phyloP scores from a whole-genome alignment of 371 early-diverging fungal species.

The Lichtheimia ramosa region DNA sequence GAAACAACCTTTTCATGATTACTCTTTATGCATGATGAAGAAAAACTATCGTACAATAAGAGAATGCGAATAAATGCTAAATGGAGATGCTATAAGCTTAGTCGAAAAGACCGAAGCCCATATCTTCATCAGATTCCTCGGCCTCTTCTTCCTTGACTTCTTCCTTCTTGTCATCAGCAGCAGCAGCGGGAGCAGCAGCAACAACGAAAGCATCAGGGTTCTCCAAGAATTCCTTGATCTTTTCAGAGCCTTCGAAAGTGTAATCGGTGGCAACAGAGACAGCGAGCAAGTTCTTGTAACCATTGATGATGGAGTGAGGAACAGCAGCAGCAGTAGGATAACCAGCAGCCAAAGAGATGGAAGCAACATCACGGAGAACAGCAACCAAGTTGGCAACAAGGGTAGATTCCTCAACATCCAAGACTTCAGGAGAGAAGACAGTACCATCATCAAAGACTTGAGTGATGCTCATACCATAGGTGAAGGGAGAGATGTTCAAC shows the following conservation, averaged over 20 bases:
- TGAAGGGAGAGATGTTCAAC: constrained; percentile 99
- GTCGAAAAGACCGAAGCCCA: constrained; percentile 76
- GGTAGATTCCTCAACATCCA: constrained; percentile 91
- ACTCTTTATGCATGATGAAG: too few relatives aligned
- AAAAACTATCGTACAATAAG: too few relatives aligned
- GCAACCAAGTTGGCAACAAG: constrained; percentile 80
- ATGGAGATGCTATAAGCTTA: neutral
- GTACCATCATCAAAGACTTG: constrained; percentile 96
- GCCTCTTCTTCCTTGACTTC: constrained; percentile 56
- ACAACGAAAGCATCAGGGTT: constrained; percentile 87
- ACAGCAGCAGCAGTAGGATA: constrained; percentile 97
- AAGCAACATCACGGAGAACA: constrained; percentile 88
- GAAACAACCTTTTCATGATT: too few relatives aligned
- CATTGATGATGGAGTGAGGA: constrained; percentile 96
- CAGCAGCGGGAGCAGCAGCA: constrained; percentile 61
- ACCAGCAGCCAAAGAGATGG: constrained; percentile 92
- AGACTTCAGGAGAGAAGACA: constrained; percentile 86
- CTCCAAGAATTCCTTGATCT: constrained; percentile 89
- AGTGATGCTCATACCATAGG: constrained; percentile 96
- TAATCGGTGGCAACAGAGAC: constrained; percentile 93
- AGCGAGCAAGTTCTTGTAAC: constrained; percentile 95
- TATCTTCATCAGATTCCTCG: constrained; percentile 88
- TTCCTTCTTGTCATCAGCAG: constrained; percentile 45
- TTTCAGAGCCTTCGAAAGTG: constrained; percentile 90
- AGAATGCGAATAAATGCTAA: too few relatives aligned